Conservation (phyloP, 2,329 filamentous ascomycete genomes). For the Cladosporium phlei region DNA sequence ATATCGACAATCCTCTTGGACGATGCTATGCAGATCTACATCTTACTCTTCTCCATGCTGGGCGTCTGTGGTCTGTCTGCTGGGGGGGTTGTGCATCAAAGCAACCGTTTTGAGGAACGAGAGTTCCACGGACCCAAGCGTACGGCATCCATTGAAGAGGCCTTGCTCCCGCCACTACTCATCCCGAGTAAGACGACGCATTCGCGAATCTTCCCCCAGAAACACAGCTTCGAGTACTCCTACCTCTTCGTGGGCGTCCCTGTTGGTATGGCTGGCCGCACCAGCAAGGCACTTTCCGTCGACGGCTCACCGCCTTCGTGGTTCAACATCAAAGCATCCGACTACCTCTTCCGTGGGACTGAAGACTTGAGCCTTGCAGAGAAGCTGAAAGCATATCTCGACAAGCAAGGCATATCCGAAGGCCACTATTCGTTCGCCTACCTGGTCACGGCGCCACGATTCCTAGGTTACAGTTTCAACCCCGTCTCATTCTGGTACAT, state of each 20-base stretch:
- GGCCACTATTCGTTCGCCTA: constrained; percentile 63
- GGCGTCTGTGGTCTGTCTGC: constrained; percentile 26
- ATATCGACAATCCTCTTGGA: constrained; percentile 15
- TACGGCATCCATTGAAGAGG: constrained; percentile 25
- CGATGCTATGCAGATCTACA: constrained; percentile 22
- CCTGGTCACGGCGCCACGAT: constrained; percentile 64
- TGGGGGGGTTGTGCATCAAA: constrained; percentile 27
- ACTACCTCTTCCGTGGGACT: constrained; percentile 57
- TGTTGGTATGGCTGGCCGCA: constrained; percentile 55
- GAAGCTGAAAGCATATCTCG: constrained; percentile 59
- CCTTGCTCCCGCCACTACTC: constrained; percentile 46
- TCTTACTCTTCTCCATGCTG: constrained; percentile 26
- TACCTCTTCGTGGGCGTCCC: constrained; percentile 67
- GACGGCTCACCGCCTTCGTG: constrained; percentile 41
- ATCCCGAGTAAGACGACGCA: constrained; percentile 65
- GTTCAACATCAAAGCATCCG: constrained; percentile 56
- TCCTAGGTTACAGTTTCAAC: constrained; percentile 68
- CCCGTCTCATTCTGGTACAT: constrained; percentile 77
- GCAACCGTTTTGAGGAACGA: constrained; percentile 19
- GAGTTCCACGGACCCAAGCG: constrained; percentile 9
- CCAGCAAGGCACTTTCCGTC: constrained; percentile 54
- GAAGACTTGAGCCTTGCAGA: constrained; percentile 52
- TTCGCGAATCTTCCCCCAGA: constrained; percentile 60
- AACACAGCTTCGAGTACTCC: constrained; percentile 64
- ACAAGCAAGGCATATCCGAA: constrained; percentile 53